Evolutionary conservation across 306 rosid genomes (phyloP), one percentile per base, ranked within the genome.

Genomic region (apple (Malus domestica)): DNA sequence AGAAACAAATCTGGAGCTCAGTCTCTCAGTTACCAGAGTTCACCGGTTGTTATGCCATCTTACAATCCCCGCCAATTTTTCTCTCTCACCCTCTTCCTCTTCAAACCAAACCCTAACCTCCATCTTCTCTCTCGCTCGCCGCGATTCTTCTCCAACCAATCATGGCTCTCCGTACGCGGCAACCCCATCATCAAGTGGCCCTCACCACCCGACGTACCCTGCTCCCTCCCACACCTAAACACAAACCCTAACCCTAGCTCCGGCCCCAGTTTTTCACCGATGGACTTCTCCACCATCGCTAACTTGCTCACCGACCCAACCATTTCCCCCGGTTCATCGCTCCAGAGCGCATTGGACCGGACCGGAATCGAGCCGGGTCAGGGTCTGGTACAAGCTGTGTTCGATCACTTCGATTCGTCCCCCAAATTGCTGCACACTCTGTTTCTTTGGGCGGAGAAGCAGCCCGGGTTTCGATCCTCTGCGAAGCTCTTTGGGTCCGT

Each of bases 361-460:
- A 60, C 90, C 6, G 89, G 89, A 42, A 77, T 94, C 54, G 68
- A 88, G 68, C 97, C 92, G 73, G 79, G 23, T 72, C 51, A 86
- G 22, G 11, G 42, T 15, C 81, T 89, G 64, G 12, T 92, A 13
- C 85, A 76, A 38, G 82, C 87, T 5, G 71, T 89, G 2, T 83
- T 92, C 67, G 85, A 89, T 20, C 90, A 77, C 18, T 92, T 90
- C 49, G 83, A 76, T 29, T 90, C 90, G 40, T 94, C 97, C 18
- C 95, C 95, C 6, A 92, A 83, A 71, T 80, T 94, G 54, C 81
- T 94, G 8, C 82, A 86, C 76, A 80, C 96, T 44, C 84, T 94
- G 27, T 94, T 85, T 70, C 81, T 89, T 6, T 94, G 97, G 97
- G 92, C 97, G 0, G 80, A 78, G 85, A 83, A 83, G 68, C 83